Evolutionary conservation across 305 asterid genomes (phyloP), one percentile per base, ranked within the genome.

Genomic region (Fraxinus floribunda): DNA sequence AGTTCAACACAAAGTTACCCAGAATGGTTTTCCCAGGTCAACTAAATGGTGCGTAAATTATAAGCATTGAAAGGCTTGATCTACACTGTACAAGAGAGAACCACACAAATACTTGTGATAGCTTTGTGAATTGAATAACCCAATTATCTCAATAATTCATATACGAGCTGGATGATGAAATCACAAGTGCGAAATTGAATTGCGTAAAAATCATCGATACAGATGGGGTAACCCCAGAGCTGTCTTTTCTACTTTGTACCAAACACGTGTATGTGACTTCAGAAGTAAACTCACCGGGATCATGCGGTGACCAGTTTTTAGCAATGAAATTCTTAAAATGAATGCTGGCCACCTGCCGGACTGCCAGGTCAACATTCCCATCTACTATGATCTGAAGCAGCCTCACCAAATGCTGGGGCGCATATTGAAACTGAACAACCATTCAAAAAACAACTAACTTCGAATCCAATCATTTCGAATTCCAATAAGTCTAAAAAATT

Each of bases 331-430:
- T 97, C 90, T 97, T 97, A 83, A 97, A 97, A 82, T 95, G 91
- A 82, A 97, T 97, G 85, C 99, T 97, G 26, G 98, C 98, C 81
- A 92, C 97, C 90, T 97, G 99, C 72, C 99, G 89, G 32, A 97
- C 98, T 3, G 97, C 97, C 86, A 91, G 82, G 85, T 95, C 98
- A 34, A 93, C 88, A 62, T 87, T 91, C 60, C 86, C 97, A 78
- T 93, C 98, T 0, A 95, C 96, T 44, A 95, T 91, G 79, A 97
- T 95, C 93, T 97, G 99, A 91, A 95, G 85, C 88, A 97, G 89
- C 91, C 99, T 97, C 88, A 97, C 97, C 86, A 97, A 86, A 89
- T 97, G 99, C 89, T 92, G 98, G 5, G 98, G 98, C 7, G 95
- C 89, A 84, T 81, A 88, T 82, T 97, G 97, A 86, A 89, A 89